These are phyloP conservation scores for Trichoderma atroviride DNA, from an alignment of 2,329 filamentous ascomycete genomes.

Conservation along the genomic window DNA sequence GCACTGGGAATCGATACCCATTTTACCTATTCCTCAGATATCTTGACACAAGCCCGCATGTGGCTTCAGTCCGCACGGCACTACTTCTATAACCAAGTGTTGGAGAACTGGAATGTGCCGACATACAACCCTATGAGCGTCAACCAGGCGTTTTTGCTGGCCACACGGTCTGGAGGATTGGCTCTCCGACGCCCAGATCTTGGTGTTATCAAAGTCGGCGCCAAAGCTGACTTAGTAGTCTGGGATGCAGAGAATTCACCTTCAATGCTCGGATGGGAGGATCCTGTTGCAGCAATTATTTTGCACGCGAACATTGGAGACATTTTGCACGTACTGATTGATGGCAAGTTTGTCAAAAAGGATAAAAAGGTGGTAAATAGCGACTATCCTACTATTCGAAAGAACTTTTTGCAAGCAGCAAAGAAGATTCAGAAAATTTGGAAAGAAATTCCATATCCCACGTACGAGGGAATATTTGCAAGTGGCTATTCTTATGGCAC, in stretches of 20 bases:
- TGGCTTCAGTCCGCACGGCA: constrained; percentile 54
- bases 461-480: not conserved
- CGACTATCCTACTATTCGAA: not conserved
- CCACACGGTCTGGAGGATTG: constrained; percentile 55
- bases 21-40: constrained; percentile 54
- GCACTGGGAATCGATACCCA: constrained; percentile 59
- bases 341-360: constrained; percentile 49
- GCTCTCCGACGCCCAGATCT: constrained; percentile 55
- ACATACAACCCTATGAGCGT: constrained; percentile 44
- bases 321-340: constrained; percentile 53
- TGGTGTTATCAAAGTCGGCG: constrained; percentile 51
- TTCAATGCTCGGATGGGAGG: constrained; percentile 57
- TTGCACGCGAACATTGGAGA: constrained; percentile 58
- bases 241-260: constrained; percentile 50
- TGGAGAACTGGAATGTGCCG: constrained; percentile 48
- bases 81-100: constrained; percentile 42
- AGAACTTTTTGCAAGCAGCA: not conserved
- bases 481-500: not conserved
- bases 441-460: constrained; percentile 9
- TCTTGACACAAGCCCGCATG: constrained; percentile 55
- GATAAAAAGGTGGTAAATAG: constrained; percentile 22
- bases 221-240: constrained; percentile 53
- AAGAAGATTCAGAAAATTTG: constrained; percentile 6
- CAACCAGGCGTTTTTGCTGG: constrained; percentile 58
- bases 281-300: constrained; percentile 59